phyloP scores from a whole-genome alignment of 371 early-diverging fungal species.

The Entomophthora muscae region DNA sequence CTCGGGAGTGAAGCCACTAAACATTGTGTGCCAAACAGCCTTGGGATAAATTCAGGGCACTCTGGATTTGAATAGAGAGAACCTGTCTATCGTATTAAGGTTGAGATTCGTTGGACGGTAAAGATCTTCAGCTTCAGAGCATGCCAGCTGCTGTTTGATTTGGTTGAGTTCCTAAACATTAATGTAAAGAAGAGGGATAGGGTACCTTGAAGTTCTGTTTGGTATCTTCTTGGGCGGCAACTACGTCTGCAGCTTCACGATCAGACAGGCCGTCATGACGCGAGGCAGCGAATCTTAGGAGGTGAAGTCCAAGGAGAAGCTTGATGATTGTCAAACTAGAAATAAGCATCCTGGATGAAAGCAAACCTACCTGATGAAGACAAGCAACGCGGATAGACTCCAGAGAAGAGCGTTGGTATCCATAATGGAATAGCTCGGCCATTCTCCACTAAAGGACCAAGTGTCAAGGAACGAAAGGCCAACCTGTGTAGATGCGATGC shows the following conservation, averaged over 20 bases:
- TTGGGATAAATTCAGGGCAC: constrained; percentile 41
- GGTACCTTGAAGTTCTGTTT: neutral
- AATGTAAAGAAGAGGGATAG: too few species aligned
- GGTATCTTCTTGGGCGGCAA: neutral
- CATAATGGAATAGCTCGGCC: neutral
- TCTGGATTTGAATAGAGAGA: constrained; percentile 74
- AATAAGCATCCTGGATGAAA: neutral
- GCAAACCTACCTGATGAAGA: constrained; percentile 11
- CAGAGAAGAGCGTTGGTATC: constrained; percentile 3
- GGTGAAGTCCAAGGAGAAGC: constrained; percentile 46
- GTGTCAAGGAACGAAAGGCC: neutral
- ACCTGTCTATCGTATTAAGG: constrained; percentile 75
- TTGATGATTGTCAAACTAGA: constrained; percentile 41
- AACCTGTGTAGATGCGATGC: neutral
- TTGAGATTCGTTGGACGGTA: constrained; percentile 25
- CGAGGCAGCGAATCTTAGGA: constrained; percentile 46
- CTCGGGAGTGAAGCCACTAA: too few species aligned
- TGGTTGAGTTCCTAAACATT: neutral
- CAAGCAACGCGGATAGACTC: constrained; percentile 8
- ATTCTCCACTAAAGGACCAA: neutral
- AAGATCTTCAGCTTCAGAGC: neutral
- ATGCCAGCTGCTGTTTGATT: constrained; percentile 10
- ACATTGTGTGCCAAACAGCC: too few species aligned
- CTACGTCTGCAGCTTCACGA: constrained; percentile 20
- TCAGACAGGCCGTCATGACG: constrained; percentile 37